These are phyloP conservation scores for Symmetrospora coprosmae DNA, from an alignment of 768 basidiomycete genomes.

Conservation along the genomic window DNA sequence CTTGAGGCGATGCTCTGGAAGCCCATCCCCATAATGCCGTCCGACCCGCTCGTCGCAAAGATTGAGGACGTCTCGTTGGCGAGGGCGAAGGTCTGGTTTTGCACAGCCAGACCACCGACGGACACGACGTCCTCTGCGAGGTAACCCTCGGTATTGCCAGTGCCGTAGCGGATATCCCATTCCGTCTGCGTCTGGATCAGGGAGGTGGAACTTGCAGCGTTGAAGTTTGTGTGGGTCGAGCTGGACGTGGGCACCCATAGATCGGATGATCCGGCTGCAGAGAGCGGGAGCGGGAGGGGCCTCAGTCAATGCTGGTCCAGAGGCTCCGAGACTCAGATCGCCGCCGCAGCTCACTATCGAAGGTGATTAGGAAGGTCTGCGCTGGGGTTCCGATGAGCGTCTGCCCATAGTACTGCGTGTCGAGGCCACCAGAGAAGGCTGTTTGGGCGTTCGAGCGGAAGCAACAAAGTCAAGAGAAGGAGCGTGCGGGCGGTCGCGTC, in stretches of 20 bases:
- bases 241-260: slow-evolving; percentile 28
- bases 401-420: slow-evolving; percentile 31
- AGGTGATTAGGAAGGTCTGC: slow-evolving; percentile 40
- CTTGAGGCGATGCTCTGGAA: slow-evolving; percentile 31
- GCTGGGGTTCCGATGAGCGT: slow-evolving; percentile 40
- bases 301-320: no score
- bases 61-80: slow-evolving; percentile 34
- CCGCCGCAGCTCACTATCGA: no score
- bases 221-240: slow-evolving; percentile 24
- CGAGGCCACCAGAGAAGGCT: slow-evolving; percentile 20
- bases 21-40: slow-evolving; percentile 31
- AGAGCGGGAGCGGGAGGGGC: no score
- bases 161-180: slow-evolving; percentile 22
- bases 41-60: slow-evolving; percentile 21
- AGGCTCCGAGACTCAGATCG: no score
- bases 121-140: slow-evolving; percentile 21
- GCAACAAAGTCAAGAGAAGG: no score
- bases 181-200: background rate
- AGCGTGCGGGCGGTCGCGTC: no score
- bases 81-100: slow-evolving; percentile 42
- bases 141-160: slow-evolving; percentile 14
- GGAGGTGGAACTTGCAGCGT: background rate
- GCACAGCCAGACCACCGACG: slow-evolving; percentile 42
- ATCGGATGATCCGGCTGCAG: slow-evolving; percentile 32
- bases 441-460: no score